phyloP scores from a whole-genome alignment of 805 yeast species.

The Metschnikowia koreensis region DNA sequence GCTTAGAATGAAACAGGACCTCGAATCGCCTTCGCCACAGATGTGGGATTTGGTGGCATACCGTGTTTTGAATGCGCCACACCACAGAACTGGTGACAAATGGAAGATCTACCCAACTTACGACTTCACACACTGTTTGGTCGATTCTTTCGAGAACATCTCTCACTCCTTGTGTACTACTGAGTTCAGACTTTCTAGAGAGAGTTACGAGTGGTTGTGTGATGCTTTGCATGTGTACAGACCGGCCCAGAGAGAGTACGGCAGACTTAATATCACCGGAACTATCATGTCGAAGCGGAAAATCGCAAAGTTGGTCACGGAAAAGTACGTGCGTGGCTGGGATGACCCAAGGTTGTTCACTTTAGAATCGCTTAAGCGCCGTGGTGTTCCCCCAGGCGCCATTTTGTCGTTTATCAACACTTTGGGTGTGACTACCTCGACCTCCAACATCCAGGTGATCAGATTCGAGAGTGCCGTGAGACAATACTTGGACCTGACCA shows the following conservation, averaged over 20 bases:
- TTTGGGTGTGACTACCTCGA: conserved; percentile 92
- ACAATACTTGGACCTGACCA: conserved; percentile 79
- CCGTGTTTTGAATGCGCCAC: conserved; percentile 87
- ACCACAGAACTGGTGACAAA: conserved; percentile 93
- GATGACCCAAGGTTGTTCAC: conserved; percentile 97
- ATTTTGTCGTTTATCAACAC: conserved; percentile 90
- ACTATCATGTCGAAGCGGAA: conserved; percentile 93
- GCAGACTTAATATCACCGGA: conserved; percentile 92
- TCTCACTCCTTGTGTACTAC: conserved; percentile 96
- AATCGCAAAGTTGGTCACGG: conserved; percentile 87
- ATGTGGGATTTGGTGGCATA: conserved; percentile 99
- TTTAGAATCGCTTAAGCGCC: conserved; percentile 88
- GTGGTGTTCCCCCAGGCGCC: conserved; percentile 99
- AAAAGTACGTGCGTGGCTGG: conserved; percentile 87
- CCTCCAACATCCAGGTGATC: conserved; percentile 84
- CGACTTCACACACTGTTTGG: conserved; percentile 98
- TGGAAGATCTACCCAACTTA: conserved; percentile 99
- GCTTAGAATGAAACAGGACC: conserved; percentile 94
- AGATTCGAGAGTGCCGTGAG: conserved; percentile 91
- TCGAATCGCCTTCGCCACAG: conserved; percentile 89
- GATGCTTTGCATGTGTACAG: conserved; percentile 92
- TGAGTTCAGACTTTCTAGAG: conserved; percentile 88
- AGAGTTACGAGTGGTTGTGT: conserved; percentile 97
- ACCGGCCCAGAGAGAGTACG: conserved; percentile 99
- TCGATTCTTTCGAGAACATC: conserved; percentile 94